phyloP scores from a whole-genome alignment of 495 filamentous ascomycete species.

The Achaetomiella virescens region DNA sequence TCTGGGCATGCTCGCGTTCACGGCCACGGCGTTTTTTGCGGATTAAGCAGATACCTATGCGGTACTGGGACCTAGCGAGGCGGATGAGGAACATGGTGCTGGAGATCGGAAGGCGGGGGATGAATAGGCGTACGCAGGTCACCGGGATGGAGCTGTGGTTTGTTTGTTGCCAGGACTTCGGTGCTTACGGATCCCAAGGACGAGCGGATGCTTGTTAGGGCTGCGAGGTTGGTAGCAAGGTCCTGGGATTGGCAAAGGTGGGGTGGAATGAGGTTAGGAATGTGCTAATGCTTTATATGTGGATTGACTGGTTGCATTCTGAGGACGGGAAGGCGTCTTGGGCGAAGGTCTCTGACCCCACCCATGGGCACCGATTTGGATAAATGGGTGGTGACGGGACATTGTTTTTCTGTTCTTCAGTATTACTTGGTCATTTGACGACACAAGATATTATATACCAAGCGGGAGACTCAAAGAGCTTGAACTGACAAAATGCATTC shows the following conservation, averaged over 20 bases:
- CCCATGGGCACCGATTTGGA: no score
- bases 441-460: no score
- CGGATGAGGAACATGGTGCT: not conserved
- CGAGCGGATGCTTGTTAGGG: not conserved
- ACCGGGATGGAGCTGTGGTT: slow-evolving; percentile 14
- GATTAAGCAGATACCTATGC: slow-evolving; percentile 6
- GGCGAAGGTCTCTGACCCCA: no score
- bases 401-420: no score
- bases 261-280: slow-evolving; percentile 5
- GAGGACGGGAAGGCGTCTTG: not conserved
- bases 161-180: slow-evolving; percentile 13
- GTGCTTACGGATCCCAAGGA: slow-evolving; percentile 1
- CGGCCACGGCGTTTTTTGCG: slow-evolving; percentile 12
- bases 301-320: slow-evolving; percentile 15
- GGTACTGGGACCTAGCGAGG: slow-evolving; percentile 4
- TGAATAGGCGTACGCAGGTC: not conserved
- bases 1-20: slow-evolving; percentile 20
- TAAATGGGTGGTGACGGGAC: no score
- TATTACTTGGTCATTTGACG: no score
- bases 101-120: not conserved
- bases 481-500: no score
- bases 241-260: not conserved
- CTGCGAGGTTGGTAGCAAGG: not conserved
- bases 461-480: no score
- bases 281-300: slow-evolving; percentile 12